phyloP scores from a whole-genome alignment of 306 rosid species.

The Medicago lupulina region DNA sequence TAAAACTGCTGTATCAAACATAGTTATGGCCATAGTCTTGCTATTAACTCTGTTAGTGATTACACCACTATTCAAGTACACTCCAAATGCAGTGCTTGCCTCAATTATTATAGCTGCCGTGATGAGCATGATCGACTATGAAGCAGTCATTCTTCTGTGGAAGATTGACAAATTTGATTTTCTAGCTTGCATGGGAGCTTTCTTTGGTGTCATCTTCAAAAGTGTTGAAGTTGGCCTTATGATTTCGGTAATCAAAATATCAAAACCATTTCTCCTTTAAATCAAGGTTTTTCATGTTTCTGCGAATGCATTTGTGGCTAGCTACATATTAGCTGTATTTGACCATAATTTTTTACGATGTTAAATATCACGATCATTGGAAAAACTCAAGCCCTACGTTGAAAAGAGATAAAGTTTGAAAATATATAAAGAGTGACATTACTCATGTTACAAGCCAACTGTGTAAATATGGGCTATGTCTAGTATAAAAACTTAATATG shows the following conservation, averaged over 20 bases:
- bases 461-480: too few species aligned
- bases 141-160: slow-evolving; percentile 66
- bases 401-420: too few species aligned
- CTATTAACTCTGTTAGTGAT: slow-evolving; percentile 62
- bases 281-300: neutral
- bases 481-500: too few species aligned
- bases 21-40: slow-evolving; percentile 73
- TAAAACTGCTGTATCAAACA: slow-evolving; percentile 78
- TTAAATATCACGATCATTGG: too few species aligned
- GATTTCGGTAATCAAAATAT: slow-evolving; percentile 58
- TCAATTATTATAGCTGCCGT: slow-evolving; percentile 79
- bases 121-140: slow-evolving; percentile 52
- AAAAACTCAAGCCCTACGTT: too few species aligned
- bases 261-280: neutral
- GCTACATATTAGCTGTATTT: too few species aligned
- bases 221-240: slow-evolving; percentile 84
- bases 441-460: too few species aligned
- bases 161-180: slow-evolving; percentile 87
- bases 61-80: slow-evolving; percentile 84
- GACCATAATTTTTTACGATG: too few species aligned
- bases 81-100: slow-evolving; percentile 86
- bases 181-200: slow-evolving; percentile 87
- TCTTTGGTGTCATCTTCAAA: slow-evolving; percentile 80
- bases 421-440: too few species aligned
- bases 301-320: neutral